Evolutionary conservation across 371 early-diverging fungal genomes (phyloP), one percentile per base, ranked within the genome.

Genomic region (Mortierella sp.): DNA sequence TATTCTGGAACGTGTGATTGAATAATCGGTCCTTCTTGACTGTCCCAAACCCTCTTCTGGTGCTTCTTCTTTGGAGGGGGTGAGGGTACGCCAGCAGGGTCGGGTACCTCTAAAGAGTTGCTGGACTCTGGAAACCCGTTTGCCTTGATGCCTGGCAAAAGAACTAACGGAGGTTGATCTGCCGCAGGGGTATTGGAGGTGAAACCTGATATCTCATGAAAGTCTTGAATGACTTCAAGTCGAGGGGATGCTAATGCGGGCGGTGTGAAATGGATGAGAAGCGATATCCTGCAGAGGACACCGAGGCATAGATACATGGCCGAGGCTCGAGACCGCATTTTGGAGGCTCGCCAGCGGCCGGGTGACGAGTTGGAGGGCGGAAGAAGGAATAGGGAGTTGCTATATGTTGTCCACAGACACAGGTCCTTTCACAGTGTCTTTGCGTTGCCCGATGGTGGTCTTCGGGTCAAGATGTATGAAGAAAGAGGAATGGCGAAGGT

Each of bases 291-390:
- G 57, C 56, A 64, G 63, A 67, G 49, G 53, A 68, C 39, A 58
- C 67, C 56, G 59, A 68, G 41, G 55, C 56, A 68, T 57, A 67
- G 34, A 68, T 41, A 48, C 51, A n/a, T 27, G 23, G 51, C 50
- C 64, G 64, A 64, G 68, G 60, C 69, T 68, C 50, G 63, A 61
- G 57, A 60, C 64, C 69, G 58, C 74, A 73, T 73, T 34, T 10
- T 49, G 39, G 49, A 26, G n/a, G 34, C 34, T 34, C 10, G 34
- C 7, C 4, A 34, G 10, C 34, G 34, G 34, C 34, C 34, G 47
- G 30, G 31, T 30, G 5, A 46, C 4, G 10, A 8, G 46, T 6
- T 5, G 26, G 12, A 4, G 54, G 21, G 30, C 19, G 47, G 45
- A 0, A 27, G 58, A 57, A 46, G 18, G 47, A 28, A 42, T 28